Evolutionary conservation across 768 basidiomycete genomes (phyloP).

Genomic region (Sistotremastrum suecicum): DNA sequence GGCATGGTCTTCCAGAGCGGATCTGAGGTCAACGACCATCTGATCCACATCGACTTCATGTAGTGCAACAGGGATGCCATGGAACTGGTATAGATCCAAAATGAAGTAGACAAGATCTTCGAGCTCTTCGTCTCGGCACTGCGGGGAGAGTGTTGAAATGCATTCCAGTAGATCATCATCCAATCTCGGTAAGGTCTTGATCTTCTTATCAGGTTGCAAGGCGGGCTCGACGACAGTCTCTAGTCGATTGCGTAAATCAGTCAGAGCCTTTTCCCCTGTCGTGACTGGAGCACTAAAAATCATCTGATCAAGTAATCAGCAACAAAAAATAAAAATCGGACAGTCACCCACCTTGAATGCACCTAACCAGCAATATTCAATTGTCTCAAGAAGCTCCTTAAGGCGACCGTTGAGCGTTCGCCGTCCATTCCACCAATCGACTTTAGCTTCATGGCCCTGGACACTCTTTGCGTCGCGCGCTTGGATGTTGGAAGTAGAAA

Average conservation of each 20-base stretch:
- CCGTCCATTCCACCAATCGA: constrained; percentile 80
- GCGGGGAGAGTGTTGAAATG: constrained; percentile 70
- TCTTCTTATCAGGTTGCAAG: constrained; percentile 49
- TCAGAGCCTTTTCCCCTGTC: constrained; percentile 30
- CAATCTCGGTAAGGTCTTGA: constrained; percentile 39
- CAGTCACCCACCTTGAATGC: constrained; percentile 71
- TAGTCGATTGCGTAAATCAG: constrained; percentile 48
- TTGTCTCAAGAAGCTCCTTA: constrained; percentile 58
- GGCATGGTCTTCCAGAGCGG: constrained; percentile 59
- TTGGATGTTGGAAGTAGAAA: constrained; percentile 59
- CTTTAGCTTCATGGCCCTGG: constrained; percentile 48
- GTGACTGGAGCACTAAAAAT: constrained; percentile 39
- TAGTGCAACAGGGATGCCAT: constrained; percentile 76
- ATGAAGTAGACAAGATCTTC: constrained; percentile 93
- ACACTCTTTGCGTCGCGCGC: constrained; percentile 54
- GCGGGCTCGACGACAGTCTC: constrained; percentile 64
- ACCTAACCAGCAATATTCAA: constrained; percentile 95
- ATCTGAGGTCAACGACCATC: constrained; percentile 74
- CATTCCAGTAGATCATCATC: constrained; percentile 72
- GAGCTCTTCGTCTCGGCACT: constrained; percentile 82
- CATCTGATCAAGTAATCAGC: constrained; percentile 27
- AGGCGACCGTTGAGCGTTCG: constrained; percentile 63
- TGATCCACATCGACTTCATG: constrained; percentile 89
- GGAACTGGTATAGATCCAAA: constrained; percentile 86
- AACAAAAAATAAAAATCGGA: not conserved